A percentile compares a stretch with the other conserved stretches of the same genome.
Conservation (phyloP, 495 filamentous ascomycete genomes). For the Filosporella fistucella region DNA sequence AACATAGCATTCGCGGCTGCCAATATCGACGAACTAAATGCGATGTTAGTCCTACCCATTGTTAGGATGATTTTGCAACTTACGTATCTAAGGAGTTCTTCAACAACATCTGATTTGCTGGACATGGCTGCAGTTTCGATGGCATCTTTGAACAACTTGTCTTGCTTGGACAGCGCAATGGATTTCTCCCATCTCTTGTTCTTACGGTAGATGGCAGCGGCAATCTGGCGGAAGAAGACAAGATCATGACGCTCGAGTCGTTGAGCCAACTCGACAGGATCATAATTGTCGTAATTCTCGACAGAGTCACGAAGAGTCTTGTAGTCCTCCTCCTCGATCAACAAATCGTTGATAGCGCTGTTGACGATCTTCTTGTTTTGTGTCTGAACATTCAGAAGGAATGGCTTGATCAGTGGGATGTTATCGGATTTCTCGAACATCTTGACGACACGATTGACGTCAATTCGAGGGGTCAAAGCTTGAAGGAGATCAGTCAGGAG, state of each 20-base stretch:
- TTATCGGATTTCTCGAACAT: conserved; percentile 99
- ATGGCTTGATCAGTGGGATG: conserved; percentile 97
- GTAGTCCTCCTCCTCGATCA: conserved; percentile 99
- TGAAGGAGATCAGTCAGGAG: conserved; percentile 94
- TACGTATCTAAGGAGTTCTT: conserved; percentile 94
- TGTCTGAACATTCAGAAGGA: conserved; percentile 91
- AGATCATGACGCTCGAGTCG: conserved; percentile 94
- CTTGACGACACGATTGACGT: conserved; percentile 96
- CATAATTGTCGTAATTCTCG: conserved; percentile 98
- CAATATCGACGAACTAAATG: conserved; percentile 93
- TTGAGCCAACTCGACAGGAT: conserved; percentile 90
- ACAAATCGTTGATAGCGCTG: conserved; percentile 94
- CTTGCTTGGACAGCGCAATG: conserved; percentile 97
- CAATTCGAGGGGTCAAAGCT: conserved; percentile 85
- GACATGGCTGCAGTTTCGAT: conserved; percentile 99
- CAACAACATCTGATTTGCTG: conserved; percentile 83
- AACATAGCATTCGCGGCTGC: conserved; percentile 97
- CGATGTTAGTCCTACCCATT: conserved; percentile 27
- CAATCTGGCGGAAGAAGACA: conserved; percentile 99
- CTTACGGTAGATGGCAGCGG: conserved; percentile 97
- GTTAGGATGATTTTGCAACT: conserved; percentile 36
- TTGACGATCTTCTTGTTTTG: conserved; percentile 99
- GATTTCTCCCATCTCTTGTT: conserved; percentile 99
- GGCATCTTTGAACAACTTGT: conserved; percentile 99
- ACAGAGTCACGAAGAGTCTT: conserved; percentile 98